These are phyloP conservation scores for Leucogyrophana mollusca DNA, from an alignment of 768 basidiomycete species.

Conservation along the genomic window DNA sequence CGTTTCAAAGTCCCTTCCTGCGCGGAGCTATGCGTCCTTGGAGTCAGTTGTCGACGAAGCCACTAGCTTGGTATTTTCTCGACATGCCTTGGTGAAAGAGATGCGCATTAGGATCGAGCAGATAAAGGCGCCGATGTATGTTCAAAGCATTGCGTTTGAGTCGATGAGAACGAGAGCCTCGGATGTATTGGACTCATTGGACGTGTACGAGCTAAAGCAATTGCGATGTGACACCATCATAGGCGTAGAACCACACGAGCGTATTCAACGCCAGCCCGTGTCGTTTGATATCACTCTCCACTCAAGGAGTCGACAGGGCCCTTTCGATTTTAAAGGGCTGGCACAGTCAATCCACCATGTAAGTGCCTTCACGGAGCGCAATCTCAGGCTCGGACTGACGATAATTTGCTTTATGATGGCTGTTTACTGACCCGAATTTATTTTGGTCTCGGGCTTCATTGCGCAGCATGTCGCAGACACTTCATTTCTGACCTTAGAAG, in stretches of 20 bases:
- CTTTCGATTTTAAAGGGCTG: constrained; percentile 17
- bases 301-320: background rate
- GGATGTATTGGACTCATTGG: constrained; percentile 14
- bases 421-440: too few species aligned
- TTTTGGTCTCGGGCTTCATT: too few species aligned
- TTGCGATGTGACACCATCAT: constrained; percentile 57
- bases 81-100: constrained; percentile 31
- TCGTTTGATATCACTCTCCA: constrained; percentile 46
- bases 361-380: background rate
- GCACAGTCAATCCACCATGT: constrained; percentile 32
- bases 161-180: constrained; percentile 26
- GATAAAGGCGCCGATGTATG: constrained; percentile 49
- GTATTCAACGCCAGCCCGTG: constrained; percentile 61
- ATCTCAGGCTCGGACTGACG: too few species aligned
- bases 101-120: constrained; percentile 46
- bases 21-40: constrained; percentile 37
- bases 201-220: constrained; percentile 28
- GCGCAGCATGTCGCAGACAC: constrained; percentile 50
- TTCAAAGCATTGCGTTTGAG: constrained; percentile 44
- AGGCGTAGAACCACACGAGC: constrained; percentile 68
- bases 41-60: constrained; percentile 45
- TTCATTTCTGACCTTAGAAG: constrained; percentile 65
- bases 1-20: constrained; percentile 24
- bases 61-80: constrained; percentile 35
- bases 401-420: too few species aligned